Evolutionary conservation across 1,139 yeast species (phyloP), one percentile per base, ranked within the genome.

Genomic region (Petasospora rhodanensis): DNA sequence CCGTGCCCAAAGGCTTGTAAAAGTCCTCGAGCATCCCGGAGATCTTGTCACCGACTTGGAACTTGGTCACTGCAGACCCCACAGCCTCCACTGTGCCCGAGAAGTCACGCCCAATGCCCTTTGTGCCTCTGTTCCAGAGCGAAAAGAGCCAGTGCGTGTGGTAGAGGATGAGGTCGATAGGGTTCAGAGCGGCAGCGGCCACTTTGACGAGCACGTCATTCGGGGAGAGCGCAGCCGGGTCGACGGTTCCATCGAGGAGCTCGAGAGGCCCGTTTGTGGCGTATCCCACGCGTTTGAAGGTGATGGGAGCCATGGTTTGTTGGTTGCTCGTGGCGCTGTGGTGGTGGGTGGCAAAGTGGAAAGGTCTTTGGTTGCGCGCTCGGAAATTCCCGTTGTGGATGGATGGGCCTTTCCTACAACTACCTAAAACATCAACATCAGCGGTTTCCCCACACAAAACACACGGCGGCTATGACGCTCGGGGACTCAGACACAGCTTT

Each of bases 41-140:
- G 28, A 50, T 29, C 21, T 32, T 34, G 51, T 87, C 95, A 19
- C 95, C 95, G 14, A 76, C 73, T 35, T 64, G 54, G 54, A 61
- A 77, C 29, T 67, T 58, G 13, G 63, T 58, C 13, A 84, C 91
- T 0, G 65, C 58, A 2, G 62, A 47, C 12, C 96, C 96, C 15
- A 73, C 70, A n/a, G 77, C 74, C 26, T 69, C 87, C 24, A 87
- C 74, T 14, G 60, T 70, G 21, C 96, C 96, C 18, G 82, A 62
- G 11, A 86, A 95, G 55, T 87, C 96, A 36, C 85, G 66, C 15
- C 96, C 96, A 7, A 49, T 22, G 3, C 50, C 51, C 19, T 34
- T 36, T 5, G 22, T 11, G 4, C 20, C 7, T 17, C 43, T 35
- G 5, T 31, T 36, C 24, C 35, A 39, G 34, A 39, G 40, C 2